Evolutionary conservation across 768 basidiomycete genomes (phyloP), one percentile per base, ranked within the genome.

Genomic region (Dacryopinax spathularia): DNA sequence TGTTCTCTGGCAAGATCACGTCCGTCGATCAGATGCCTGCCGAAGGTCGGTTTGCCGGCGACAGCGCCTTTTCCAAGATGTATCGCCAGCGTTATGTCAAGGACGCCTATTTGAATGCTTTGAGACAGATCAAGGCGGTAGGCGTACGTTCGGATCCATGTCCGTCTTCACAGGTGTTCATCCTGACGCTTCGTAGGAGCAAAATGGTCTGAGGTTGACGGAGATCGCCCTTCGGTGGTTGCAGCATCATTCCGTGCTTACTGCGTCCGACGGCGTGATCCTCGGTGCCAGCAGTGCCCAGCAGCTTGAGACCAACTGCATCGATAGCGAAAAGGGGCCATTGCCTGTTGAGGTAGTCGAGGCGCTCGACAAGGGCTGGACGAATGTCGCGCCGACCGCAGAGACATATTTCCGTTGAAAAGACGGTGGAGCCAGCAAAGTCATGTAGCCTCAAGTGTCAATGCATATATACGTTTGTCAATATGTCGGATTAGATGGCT

Each of bases 311-410:
- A 39, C 22, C 36, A 41, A 62, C 18, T 31, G 6, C n/a, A 13
- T 33, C n/a, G 35, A 62, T 29, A 60, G 34, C 25, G 63, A 7
- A 62, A 66, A 67, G 33, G 66, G 66, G 27, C 66, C 66, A 7
- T 44, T 67, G 13, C 64, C 66, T 9, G 36, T 36, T 31, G 65
- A 65, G 15, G 65, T 67, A 1, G 25, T 67, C 16, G 65, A 62
- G 22, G 66, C 60, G 4, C 59, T 67, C 16, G 65, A 67, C 43
- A 56, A 66, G 16, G 66, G 62, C 18, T 67, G 66, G 66, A 56
- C 25, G 13, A 13, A 56, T 29, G 48, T 56, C 6, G 48, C 25
- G 13, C 48, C 48, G 25, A 56, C 25, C 48, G 48, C 48, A 22
- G 25, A 22, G 25, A 9, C 31, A 29, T 56, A 56, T 31, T 56